A percentile compares a stretch with the other conserved stretches of the same genome.
Evolutionary conservation across 2,329 filamentous ascomycete species (phyloP).

Genomic region (Diaporthe capsici): DNA sequence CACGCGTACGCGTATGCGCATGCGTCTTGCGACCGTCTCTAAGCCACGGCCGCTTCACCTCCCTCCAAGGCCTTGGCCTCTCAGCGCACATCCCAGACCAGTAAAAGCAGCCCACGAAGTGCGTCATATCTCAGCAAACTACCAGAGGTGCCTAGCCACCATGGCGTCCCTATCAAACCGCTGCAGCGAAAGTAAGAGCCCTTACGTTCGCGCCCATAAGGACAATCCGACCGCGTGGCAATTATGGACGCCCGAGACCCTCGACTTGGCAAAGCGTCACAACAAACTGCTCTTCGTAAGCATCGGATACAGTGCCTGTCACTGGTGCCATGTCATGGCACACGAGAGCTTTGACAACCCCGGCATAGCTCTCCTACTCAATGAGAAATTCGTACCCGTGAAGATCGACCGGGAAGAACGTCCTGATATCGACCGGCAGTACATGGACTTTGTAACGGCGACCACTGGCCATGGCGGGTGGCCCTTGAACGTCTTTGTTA

Average conservation of each 20-base stretch:
- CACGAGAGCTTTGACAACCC: constrained; percentile 89
- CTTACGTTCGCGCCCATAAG: constrained; percentile 30
- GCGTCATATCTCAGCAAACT: not conserved
- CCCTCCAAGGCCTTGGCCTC: not conserved
- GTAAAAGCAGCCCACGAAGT: not conserved
- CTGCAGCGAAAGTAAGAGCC: constrained; percentile 27
- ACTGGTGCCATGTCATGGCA: constrained; percentile 83
- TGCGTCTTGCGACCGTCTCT: not conserved
- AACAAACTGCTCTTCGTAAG: constrained; percentile 33
- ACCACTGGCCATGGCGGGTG: constrained; percentile 88
- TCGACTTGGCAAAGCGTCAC: constrained; percentile 21
- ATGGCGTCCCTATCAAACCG: constrained; percentile 25
- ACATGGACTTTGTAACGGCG: constrained; percentile 96
- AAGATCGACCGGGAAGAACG: constrained; percentile 91
- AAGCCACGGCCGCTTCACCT: not conserved
- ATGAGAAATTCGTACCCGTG: constrained; percentile 86
- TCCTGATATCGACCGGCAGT: constrained; percentile 91
- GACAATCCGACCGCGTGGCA: constrained; percentile 33
- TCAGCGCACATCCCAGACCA: not conserved
- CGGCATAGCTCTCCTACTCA: constrained; percentile 83
- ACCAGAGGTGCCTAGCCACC: not conserved
- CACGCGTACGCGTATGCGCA: not conserved
- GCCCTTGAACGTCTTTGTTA: constrained; percentile 92
- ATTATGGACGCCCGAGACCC: constrained; percentile 33
- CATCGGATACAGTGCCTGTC: constrained; percentile 29